Evolutionary conservation across 1,284 basidiomycete species (phyloP), one percentile per base, ranked within the genome.

Genomic region (Cystobasidium sp.): DNA sequence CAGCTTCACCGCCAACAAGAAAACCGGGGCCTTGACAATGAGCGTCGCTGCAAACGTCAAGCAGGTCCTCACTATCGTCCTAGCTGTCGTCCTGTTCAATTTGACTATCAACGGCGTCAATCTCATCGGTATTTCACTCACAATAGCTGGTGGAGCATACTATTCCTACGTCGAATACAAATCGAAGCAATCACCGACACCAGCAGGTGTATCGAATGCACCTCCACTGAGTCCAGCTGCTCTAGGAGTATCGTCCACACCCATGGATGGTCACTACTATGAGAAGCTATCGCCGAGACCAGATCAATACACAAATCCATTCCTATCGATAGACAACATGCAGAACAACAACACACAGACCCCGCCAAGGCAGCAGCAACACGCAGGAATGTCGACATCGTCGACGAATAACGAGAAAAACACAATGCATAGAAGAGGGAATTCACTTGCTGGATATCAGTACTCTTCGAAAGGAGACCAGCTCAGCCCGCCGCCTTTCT

Each of bases 31-130:
- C 14, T 81, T 94, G 75, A 90, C 89, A 62, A 94, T 94, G 89
- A 91, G 89, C 75, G 94, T 94, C 44, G 91, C 92, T 69, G 90
- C 89, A 66, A 94, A 94, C 80, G 88, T 94, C 72, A 97, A 97
- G 83, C 94, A 97, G 81, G 94, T 94, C n/a, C 82, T 97, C 76
- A 95, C 94, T 1, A 90, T 97, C 76, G 85, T 94, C 2, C 88
- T 90, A 66, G 92, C 93, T 0, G 91, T 97, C 10, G 78, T 87
- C 47, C 86, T 96, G 44, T 97, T 97, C 83, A 84, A 94, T 80
- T 83, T 96, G 62, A 87, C 87, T 10, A 92, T 97, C 81, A 91
- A 90, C 55, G 84, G 86, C 37, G 86, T 86, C 74, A 97, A 97
- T 80, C 88, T 87, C 18, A 77, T 91, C 43, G 94, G 94, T 0